phyloP scores from a whole-genome alignment of 2,329 filamentous ascomycete species.

The Claviceps capensis region DNA sequence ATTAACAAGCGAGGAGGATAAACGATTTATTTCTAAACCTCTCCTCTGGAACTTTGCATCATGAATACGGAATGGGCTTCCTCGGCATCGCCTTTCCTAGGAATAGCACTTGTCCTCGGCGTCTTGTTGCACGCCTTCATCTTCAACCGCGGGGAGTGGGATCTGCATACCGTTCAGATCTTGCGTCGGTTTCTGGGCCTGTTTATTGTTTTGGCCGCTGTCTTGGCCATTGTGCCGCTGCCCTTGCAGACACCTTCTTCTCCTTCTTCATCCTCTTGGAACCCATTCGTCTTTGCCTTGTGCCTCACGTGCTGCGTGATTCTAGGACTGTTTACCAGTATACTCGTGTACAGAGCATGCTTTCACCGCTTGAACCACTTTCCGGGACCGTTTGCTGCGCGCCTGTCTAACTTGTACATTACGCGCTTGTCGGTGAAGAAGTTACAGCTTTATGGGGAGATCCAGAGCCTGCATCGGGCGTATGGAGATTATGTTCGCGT shows the following conservation, averaged over 20 bases:
- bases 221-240: not conserved
- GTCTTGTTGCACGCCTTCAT: conserved; percentile 8
- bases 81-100: not conserved
- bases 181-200: not conserved
- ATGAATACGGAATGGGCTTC: not conserved
- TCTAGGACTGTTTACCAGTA: conserved; percentile 5
- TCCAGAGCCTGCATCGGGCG: conserved; percentile 13
- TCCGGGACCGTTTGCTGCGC: conserved; percentile 14
- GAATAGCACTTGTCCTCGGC: conserved; percentile 19
- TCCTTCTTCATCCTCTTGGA: not conserved
- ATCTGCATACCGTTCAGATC: conserved; percentile 6
- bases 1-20: too few relatives aligned
- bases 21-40: not conserved
- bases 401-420: conserved; percentile 13
- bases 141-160: conserved; percentile 16
- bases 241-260: not conserved
- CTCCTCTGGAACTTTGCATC: not conserved
- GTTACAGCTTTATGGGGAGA: conserved; percentile 12
- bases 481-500: conserved; percentile 19
- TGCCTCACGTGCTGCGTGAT: not conserved
- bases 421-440: conserved; percentile 11
- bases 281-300: not conserved
- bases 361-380: conserved; percentile 17
- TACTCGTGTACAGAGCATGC: conserved; percentile 10
- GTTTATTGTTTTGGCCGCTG: not conserved